Base-by-base conservation (phyloP, 768 basidiomycete genomes). In the Serendipita sp. region DNA sequence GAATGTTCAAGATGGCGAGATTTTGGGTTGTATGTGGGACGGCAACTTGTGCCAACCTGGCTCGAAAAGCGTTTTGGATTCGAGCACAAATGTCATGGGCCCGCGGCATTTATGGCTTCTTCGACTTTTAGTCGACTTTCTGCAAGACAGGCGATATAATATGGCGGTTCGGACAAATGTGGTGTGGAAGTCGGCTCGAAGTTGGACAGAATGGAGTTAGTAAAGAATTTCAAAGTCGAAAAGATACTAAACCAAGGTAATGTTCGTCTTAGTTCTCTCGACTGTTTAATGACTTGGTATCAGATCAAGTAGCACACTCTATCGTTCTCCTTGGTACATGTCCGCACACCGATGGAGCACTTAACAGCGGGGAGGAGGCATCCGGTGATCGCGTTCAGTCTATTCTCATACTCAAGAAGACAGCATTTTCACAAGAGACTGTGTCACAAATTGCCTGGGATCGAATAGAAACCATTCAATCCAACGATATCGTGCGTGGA, bases 1-100 rank as follows among this genome's bases (percentile, higher is more conserved):
- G 88, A 66, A 99, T 89, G 68, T 85, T 83, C 64, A 94, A 83
- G 69, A 99, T 90, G 64, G 86, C 90, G 63, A 97, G 83, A 68
- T 94, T 93, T 74, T 94, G 89, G 38, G 82, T 87, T 48, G 81
- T 86, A 74, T 96, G 93, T 33, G 83, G 78, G 64, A 97, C 82
- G 11, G 85, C 80, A 63, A 97, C 77, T 65, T 77, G 78, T 42
- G 80, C 79, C 74, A 93, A 88, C 17, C 92, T 84, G 0, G 90
- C 88, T 20, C 88, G 85, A 70, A 93, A 93, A 14, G 92, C 90
- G 69, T 96, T 96, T 75, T 92, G 88, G 41, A 96, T 70, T 69
- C 85, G 85, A n/a, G 92, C 80, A 70, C 90, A 93, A 67, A 98
- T 85, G 73, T 90, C 83, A 73, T 87, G 82, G 0, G 94, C 53